phyloP scores from a whole-genome alignment of 2,329 filamentous ascomycete species.

The Paecilomyces niveus region DNA sequence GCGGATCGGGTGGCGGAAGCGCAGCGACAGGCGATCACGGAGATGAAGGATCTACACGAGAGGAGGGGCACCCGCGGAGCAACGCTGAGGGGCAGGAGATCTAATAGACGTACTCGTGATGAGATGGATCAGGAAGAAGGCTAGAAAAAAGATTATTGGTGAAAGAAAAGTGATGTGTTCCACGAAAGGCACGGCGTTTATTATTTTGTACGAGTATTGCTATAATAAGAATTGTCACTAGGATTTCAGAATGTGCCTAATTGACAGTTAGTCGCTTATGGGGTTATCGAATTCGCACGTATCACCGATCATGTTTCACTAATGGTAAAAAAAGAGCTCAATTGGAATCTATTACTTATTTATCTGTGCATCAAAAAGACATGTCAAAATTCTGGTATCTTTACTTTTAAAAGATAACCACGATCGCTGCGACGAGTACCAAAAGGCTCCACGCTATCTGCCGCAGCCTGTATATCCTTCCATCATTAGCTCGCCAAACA shows the following conservation, averaged over 20 bases:
- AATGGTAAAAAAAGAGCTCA: neutral
- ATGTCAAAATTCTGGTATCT: neutral
- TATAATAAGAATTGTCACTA: neutral
- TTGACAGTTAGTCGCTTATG: neutral
- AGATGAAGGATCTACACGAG: constrained; percentile 77
- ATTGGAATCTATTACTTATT: neutral
- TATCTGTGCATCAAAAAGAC: neutral
- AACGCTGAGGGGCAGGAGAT: constrained; percentile 47
- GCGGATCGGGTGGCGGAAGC: constrained; percentile 73
- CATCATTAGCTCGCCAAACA: neutral
- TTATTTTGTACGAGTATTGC: neutral
- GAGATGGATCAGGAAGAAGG: constrained; percentile 73
- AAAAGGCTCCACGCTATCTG: neutral
- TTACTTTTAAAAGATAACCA: neutral
- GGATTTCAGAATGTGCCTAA: neutral
- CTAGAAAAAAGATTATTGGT: constrained; percentile 23
- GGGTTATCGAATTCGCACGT: neutral
- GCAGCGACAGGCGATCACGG: constrained; percentile 67
- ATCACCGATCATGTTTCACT: neutral
- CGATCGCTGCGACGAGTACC: neutral
- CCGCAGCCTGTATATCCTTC: neutral
- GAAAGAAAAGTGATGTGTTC: neutral
- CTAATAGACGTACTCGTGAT: constrained; percentile 47
- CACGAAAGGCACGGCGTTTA: neutral
- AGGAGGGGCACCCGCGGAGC: constrained; percentile 48